Evolutionary conservation across 352 stramenopile genomes (phyloP).

Genomic region (Paralagenidium karlingii): DNA sequence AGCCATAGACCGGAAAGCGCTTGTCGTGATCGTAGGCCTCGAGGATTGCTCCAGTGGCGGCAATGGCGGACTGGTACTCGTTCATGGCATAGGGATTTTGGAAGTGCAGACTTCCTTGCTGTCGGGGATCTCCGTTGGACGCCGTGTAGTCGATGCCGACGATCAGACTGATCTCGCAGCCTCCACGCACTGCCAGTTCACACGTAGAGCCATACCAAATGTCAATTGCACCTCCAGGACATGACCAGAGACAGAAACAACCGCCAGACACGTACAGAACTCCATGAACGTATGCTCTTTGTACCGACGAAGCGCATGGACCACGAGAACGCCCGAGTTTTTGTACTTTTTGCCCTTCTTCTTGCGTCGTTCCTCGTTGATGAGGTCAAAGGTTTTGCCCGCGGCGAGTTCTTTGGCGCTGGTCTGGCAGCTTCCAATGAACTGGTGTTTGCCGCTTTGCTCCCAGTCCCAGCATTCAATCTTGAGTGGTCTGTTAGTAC

Average conservation of each 20-base stretch:
- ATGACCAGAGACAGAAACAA: too few relatives aligned
- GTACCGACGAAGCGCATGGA: constrained; percentile 45
- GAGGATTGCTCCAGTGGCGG: constrained; percentile 47
- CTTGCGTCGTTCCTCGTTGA: constrained; percentile 48
- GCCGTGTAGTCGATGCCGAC: constrained; percentile 77
- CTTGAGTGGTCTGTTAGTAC: constrained; percentile 36
- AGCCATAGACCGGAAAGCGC: constrained; percentile 68
- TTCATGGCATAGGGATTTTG: constrained; percentile 42
- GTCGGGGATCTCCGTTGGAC: constrained; percentile 30
- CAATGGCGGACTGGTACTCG: constrained; percentile 69
- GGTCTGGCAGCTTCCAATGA: constrained; percentile 41
- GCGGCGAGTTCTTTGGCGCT: constrained; percentile 42
- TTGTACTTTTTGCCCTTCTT: constrained; percentile 65
- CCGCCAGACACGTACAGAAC: too few relatives aligned
- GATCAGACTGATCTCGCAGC: constrained; percentile 64
- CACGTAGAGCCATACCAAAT: too few relatives aligned
- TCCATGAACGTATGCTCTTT: constrained; percentile 62
- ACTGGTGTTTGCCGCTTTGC: constrained; percentile 47
- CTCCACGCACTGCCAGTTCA: too few relatives aligned
- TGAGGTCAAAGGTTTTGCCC: constrained; percentile 41
- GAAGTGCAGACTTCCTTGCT: constrained; percentile 49
- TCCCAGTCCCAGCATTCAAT: constrained; percentile 76
- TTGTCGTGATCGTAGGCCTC: constrained; percentile 67
- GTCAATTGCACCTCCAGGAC: too few relatives aligned
- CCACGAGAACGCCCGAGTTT: constrained; percentile 47